Evolutionary conservation across 768 basidiomycete species (phyloP).

Genomic region (Saitozyma sp.): DNA sequence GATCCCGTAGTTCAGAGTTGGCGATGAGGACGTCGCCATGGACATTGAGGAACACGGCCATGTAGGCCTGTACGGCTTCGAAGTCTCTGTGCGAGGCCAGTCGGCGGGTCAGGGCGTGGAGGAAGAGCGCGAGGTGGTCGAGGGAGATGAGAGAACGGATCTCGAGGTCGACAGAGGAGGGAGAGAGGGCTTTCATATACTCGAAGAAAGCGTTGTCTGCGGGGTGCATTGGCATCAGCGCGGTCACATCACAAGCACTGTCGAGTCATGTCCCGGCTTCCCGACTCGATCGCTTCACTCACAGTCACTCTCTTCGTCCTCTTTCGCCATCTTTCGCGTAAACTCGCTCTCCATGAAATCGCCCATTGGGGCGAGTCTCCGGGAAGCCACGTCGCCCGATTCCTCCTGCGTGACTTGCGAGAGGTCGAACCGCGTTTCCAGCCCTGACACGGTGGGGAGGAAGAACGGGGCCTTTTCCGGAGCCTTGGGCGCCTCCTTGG

Average conservation of each 20-base stretch:
- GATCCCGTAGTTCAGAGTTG: conserved; percentile 65
- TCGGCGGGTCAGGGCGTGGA: conserved; percentile 70
- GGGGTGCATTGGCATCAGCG: conserved; percentile 1
- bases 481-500: conserved; percentile 90
- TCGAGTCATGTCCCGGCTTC: not conserved
- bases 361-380: conserved; percentile 33
- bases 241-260: conserved; percentile 1
- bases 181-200: conserved; percentile 80
- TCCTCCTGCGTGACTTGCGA: conserved; percentile 14
- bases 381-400: conserved; percentile 46
- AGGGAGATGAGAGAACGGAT: conserved; percentile 73
- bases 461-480: conserved; percentile 97
- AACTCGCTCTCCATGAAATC: conserved; percentile 61
- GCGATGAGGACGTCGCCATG: conserved; percentile 77
- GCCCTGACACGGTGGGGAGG: conserved; percentile 84
- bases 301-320: conserved; percentile 68
- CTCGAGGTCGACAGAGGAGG: conserved; percentile 87
- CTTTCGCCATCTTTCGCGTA: conserved; percentile 62
- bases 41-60: conserved; percentile 77
- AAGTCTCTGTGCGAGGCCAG: conserved; percentile 82
- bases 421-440: conserved; percentile 77
- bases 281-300: conserved; percentile 49
- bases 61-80: conserved; percentile 87
- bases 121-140: conserved; percentile 66
- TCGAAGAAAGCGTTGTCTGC: conserved; percentile 79